Base-by-base conservation (phyloP, 2,329 filamentous ascomycete genomes). In the Alternaria triticimaculans region DNA sequence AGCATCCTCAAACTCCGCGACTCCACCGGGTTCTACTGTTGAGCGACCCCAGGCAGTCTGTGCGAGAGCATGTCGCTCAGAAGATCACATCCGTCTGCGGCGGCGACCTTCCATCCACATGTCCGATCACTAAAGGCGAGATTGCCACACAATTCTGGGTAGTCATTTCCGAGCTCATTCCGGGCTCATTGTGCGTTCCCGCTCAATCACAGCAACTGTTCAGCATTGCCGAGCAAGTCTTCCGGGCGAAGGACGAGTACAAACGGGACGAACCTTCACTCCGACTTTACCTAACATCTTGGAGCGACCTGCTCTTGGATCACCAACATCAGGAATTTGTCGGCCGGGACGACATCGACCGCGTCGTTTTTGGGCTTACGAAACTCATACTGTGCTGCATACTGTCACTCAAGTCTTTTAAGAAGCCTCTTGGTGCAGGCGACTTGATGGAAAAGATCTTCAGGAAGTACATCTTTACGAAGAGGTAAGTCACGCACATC, bases 331-430 rank as follows among this genome's bases (percentile, higher is more conserved):
- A 72, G 28, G 78, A 79, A 58, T 66, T 75, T 48, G 76, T 80
- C 7, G 80, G 79, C 6, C 72, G 76, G 10, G 75, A 78, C 18
- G 72, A 80, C 21, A 65, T 67, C 8, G 79, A 82, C 60, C 64
- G 69, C 41, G 72, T 81, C 26, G 76, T 82, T 14, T 53, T 78
- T 15, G 80, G 80, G 2, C 76, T 84, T 21, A 77, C 82, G 4
- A 78, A 76, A 41, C 73, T 85, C 26, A 70, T 85, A 15, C 67
- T 72, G 11, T 78, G 70, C 53, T 80, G 80, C 44, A 69, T 80
- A 23, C 66, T 75, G n/a, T 81, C 78, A 5, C 60, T 81, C 30
- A 81, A 80, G 54, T 80, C 79, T 3, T 79, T 78, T 70, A 80
- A 81, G 64, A 79, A 74, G 57, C 76, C 78, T 7, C 62, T 81